Base-by-base conservation (phyloP, 306 rosid species). In the Erythrophleum fordii region DNA sequence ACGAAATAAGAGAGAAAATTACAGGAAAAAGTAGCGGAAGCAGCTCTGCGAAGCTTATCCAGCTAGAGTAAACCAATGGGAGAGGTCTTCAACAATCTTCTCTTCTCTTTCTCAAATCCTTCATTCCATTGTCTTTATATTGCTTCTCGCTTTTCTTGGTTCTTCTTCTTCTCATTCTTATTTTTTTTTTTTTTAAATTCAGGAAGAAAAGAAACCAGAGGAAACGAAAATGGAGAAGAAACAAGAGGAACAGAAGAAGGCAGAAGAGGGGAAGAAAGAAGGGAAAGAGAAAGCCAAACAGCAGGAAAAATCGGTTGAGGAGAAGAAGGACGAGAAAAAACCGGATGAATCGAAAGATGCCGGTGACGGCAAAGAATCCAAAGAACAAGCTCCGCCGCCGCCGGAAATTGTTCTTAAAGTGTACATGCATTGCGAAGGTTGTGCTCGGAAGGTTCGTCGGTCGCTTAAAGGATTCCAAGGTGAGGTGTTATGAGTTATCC, bases 341-440 rank as follows among this genome's bases (percentile, higher is more conserved):
- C 7, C 76, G 22, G 86, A 73, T 52, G 89, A 79, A 26, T 59
- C 80, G 59, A 85, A 83, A 26, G 85, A 85, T 25, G 51, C 72
- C 2, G 83, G 61, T 8, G 78, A 85, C 16, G 81, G 76, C 2
- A 79, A 80, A 46, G 82, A 86, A 56, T 49, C 68, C 56, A 82
- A 84, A 26, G 88, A 55, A 14, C 39, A 85, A 67, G 17, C 75
- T n/a, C 72, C 73, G 5, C 85, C 92, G 4, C 92, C 93, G 16
- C 88, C 91, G 23, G 97, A 95, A 23, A 86, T 95, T 29, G 83
- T 95, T 31, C 99, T 95, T 61, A 83, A 80, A 77, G 99, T 93
- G 10, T 91, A 72, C 89, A 95, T 95, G 99, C 99, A 95, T 86
- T 95, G 99, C 55, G 97, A 95, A 84, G 99, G 97, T 5, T 95